Evolutionary conservation across 2,329 filamentous ascomycete species (phyloP), one percentile per base, ranked within the genome.

Genomic region (Paecilomyces sp.): DNA sequence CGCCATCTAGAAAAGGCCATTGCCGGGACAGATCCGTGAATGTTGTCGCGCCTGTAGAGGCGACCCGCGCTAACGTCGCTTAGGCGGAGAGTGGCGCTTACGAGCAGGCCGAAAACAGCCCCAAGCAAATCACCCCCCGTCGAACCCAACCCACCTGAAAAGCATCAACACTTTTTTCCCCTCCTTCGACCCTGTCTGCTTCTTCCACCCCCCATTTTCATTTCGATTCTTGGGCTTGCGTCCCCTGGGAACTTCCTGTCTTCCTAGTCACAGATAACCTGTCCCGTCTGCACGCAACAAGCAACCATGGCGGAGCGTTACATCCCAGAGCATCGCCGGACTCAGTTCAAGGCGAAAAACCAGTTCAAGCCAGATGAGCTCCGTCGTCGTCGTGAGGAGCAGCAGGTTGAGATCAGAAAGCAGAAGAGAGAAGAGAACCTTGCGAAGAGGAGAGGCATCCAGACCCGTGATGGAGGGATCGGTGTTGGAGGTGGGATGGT

Each of bases 291-390:
- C 57, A 60, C 71, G 41, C 41, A 47, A 66, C 63, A 71, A 68
- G 64, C 68, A 70, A 88, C 71, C 81, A 99, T 99, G 94, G 90
- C 94, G 78, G 94, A 99, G 79, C 91, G 94, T 74, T 99, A 97
- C 83, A 99, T 99, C 74, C 94, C 94, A 77, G 94, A 99, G 83
- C 94, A 99, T 84, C 92, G 94, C 78, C 92, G 94, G 76, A 97
- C 91, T 67, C 92, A 96, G 82, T 99, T 96, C 88, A 99, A 99
- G 89, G 94, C 94, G 59, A 97, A 97, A 86, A 93, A 91, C 80
- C 91, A 91, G 73, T 97, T 99, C 85, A 97, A 97, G 87, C 93
- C 93, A 71, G 94, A 99, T 77, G 94, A 99, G 83, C 88, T 99
- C 67, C 91, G 94, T 76, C 92, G 94, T 73, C 94, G 94, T 76